phyloP scores from a whole-genome alignment of 495 filamentous ascomycete genomes.

The Tuber brumale region DNA sequence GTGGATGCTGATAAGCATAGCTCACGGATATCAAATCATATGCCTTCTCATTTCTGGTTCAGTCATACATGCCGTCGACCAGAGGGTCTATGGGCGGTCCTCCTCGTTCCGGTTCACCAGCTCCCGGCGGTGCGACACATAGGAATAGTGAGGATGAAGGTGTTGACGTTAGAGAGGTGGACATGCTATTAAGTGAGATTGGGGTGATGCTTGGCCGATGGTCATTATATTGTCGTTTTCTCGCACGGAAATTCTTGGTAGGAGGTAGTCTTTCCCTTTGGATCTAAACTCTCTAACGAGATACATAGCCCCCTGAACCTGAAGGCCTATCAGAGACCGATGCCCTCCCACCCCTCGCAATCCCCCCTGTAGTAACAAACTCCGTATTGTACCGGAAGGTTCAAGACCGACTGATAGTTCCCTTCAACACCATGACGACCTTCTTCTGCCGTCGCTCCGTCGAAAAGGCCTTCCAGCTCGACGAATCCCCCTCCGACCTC shows the following conservation, averaged over 20 bases:
- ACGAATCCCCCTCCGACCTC: conserved; percentile 78
- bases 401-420: conserved; percentile 58
- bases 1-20: conserved; percentile 14
- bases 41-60: conserved; percentile 91
- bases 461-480: conserved; percentile 96
- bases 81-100: conserved; percentile 26
- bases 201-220: conserved; percentile 86
- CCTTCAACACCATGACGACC: conserved; percentile 81
- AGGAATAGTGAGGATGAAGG: conserved; percentile 73
- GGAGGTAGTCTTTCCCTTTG: conserved; percentile 40
- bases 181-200: conserved; percentile 76
- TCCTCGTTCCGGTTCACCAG: conserved; percentile 56
- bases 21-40: conserved; percentile 94
- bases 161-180: conserved; percentile 90
- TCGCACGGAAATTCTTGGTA: conserved; percentile 76
- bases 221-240: conserved; percentile 85
- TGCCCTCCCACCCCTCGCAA: conserved; percentile 45
- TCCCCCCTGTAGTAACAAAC: conserved; percentile 65
- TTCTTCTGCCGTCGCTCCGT: conserved; percentile 96
- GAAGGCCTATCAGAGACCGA: conserved; percentile 19
- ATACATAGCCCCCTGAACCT: conserved; percentile 14
- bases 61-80: conserved; percentile 68
- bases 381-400: conserved; percentile 74
- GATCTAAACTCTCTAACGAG: conserved; percentile 34
- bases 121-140: conserved; percentile 50